These are phyloP conservation scores for Chaetomiaceae sp. DNA, from an alignment of 2,329 filamentous ascomycete species.

Conservation along the genomic window DNA sequence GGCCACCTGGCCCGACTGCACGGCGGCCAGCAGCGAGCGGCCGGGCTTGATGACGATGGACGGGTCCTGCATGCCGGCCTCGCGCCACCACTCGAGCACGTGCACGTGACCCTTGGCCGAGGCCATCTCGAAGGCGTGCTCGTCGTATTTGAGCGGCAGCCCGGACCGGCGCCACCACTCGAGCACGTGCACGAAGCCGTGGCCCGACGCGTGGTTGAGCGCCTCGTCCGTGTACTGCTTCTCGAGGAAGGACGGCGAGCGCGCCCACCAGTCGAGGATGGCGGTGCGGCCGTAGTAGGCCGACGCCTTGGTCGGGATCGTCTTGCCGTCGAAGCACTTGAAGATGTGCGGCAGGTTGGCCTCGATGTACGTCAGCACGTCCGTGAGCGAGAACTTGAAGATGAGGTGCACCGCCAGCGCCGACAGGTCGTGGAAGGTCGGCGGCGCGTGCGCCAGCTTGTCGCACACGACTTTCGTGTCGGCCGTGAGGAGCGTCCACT, in stretches of 20 bases:
- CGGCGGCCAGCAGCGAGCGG: slow-evolving; percentile 76
- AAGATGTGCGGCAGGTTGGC: slow-evolving; percentile 66
- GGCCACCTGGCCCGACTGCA: slow-evolving; percentile 72
- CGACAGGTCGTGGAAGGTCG: slow-evolving; percentile 66
- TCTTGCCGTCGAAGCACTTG: slow-evolving; percentile 78
- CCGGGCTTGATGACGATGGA: slow-evolving; percentile 67
- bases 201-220: slow-evolving; percentile 79
- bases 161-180: slow-evolving; percentile 84
- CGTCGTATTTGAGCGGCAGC: slow-evolving; percentile 77
- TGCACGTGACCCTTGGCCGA: slow-evolving; percentile 77
- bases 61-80: slow-evolving; percentile 57
- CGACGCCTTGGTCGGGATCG: slow-evolving; percentile 83
- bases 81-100: slow-evolving; percentile 91
- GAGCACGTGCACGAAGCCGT: slow-evolving; percentile 77
- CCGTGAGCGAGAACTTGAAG: slow-evolving; percentile 81
- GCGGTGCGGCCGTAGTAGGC: slow-evolving; percentile 78
- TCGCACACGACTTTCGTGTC: slow-evolving; percentile 66
- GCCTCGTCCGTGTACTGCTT: slow-evolving; percentile 84
- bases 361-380: slow-evolving; percentile 66
- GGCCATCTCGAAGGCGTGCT: slow-evolving; percentile 81
- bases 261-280: slow-evolving; percentile 88
- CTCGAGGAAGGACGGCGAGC: slow-evolving; percentile 73
- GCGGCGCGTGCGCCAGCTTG: slow-evolving; percentile 66
- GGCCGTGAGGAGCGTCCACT: slow-evolving; percentile 76
- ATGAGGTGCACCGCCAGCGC: slow-evolving; percentile 81